Percentiles rank a stretch among this genome's conserved stretches.
phyloP scores from a whole-genome alignment of 1,139 yeast genomes.

The Ogataea hybrid region DNA sequence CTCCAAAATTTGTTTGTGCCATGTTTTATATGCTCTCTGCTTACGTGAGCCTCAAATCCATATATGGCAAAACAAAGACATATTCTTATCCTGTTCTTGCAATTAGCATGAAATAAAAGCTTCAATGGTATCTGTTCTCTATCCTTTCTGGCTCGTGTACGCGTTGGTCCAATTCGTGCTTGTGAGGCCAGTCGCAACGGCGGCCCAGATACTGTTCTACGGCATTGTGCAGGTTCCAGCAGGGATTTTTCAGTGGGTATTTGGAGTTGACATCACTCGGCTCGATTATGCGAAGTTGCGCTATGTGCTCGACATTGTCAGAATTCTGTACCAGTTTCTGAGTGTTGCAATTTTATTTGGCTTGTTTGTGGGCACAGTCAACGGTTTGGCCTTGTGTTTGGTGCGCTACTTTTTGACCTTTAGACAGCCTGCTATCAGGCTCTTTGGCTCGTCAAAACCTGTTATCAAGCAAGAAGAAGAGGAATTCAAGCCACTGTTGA shows the following conservation, averaged over 20 bases:
- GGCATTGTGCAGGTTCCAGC: conserved; percentile 18
- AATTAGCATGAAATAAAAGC: background rate
- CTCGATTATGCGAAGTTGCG: conserved; percentile 3
- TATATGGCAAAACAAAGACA: background rate
- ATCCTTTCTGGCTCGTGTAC: conserved; percentile 10
- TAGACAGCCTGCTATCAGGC: conserved; percentile 11
- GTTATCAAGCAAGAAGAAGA: background rate
- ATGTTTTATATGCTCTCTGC: background rate
- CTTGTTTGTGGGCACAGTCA: conserved; percentile 17
- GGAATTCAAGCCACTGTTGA: background rate
- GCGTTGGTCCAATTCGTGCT: conserved; percentile 10
- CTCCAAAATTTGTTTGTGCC: background rate
- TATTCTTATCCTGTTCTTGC: background rate
- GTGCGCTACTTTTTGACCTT: conserved; percentile 20
- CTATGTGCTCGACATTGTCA: conserved; percentile 10
- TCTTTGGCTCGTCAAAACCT: background rate
- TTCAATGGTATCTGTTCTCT: conserved; percentile 1
- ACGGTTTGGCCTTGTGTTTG: conserved; percentile 16
- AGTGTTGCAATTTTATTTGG: conserved; percentile 22
- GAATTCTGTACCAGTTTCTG: conserved; percentile 22
- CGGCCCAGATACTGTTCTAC: conserved; percentile 15
- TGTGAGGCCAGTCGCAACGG: conserved; percentile 19
- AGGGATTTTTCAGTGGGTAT: conserved; percentile 7
- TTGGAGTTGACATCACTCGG: conserved; percentile 13
- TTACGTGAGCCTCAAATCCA: background rate